These are phyloP conservation scores for Paramecium sexaurelia DNA, from an alignment of 73 alveolate species.

Conservation along the genomic window DNA sequence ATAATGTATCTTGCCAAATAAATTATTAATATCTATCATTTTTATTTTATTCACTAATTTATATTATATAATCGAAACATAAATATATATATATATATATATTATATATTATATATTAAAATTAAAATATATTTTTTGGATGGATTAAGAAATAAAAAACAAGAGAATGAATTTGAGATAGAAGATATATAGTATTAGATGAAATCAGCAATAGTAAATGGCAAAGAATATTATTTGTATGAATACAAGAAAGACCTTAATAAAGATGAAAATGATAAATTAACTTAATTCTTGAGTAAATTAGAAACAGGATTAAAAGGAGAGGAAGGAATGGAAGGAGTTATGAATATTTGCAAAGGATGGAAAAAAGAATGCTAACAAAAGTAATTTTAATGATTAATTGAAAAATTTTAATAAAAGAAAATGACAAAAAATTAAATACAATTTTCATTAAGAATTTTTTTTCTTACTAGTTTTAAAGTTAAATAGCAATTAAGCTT, in stretches of 20 bases:
- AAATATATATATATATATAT: too few relatives aligned
- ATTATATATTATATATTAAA: not conserved
- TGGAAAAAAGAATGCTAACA: constrained; percentile 24
- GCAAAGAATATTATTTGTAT: not conserved
- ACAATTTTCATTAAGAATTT: not conserved
- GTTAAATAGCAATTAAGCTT: not conserved
- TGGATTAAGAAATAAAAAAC: not conserved
- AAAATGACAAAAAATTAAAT: not conserved
- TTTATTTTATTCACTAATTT: too few relatives aligned
- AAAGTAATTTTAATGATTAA: not conserved
- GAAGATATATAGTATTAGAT: not conserved
- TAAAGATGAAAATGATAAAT: constrained; percentile 3
- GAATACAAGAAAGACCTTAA: constrained; percentile 12
- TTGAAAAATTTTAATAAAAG: not conserved
- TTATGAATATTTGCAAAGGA: not conserved
- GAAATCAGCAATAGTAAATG: not conserved
- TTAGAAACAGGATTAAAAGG: constrained; percentile 18
- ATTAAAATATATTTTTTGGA: not conserved
- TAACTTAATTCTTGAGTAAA: not conserved
- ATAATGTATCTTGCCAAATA: too few relatives aligned
- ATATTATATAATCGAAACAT: too few relatives aligned
- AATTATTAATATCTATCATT: too few relatives aligned
- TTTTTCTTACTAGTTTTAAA: constrained; percentile 1
- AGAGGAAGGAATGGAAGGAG: constrained; percentile 49
- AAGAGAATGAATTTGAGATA: not conserved